phyloP scores from a whole-genome alignment of 1,139 yeast species.

The Zygosaccharomyces pseudobailii region DNA sequence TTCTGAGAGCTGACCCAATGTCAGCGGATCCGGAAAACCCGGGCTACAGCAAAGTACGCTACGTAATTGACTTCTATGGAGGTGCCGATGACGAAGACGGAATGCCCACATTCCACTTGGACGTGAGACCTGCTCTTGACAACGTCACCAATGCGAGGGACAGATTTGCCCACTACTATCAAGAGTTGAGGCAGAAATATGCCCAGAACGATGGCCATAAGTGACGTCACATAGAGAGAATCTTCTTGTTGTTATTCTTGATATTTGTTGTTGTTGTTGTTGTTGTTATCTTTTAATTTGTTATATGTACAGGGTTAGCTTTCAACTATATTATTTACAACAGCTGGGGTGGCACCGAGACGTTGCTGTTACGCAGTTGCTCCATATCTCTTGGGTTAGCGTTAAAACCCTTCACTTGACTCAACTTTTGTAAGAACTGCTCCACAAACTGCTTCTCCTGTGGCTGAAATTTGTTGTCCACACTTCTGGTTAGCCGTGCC shows the following conservation, averaged over 20 bases:
- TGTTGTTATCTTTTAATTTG: neutral
- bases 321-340: neutral
- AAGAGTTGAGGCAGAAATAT: slow-evolving; percentile 35
- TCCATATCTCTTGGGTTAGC: slow-evolving; percentile 15
- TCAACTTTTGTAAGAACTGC: slow-evolving; percentile 14
- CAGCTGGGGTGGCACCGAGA: slow-evolving; percentile 5
- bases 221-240: neutral
- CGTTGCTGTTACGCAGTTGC: slow-evolving; percentile 10
- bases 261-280: neutral
- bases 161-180: slow-evolving; percentile 52
- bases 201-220: slow-evolving; percentile 2
- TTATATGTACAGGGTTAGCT: slow-evolving; percentile 6
- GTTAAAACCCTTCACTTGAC: slow-evolving; percentile 11
- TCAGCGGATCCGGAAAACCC: slow-evolving; percentile 34
- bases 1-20: slow-evolving; percentile 50
- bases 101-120: slow-evolving; percentile 84
- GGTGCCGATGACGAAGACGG: slow-evolving; percentile 88
- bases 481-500: slow-evolving; percentile 13
- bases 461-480: slow-evolving; percentile 11
- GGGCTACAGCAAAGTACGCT: slow-evolving; percentile 64
- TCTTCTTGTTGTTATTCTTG: neutral
- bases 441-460: slow-evolving; percentile 12
- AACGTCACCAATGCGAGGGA: slow-evolving; percentile 57
- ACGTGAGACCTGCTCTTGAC: slow-evolving; percentile 94
- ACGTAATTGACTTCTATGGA: slow-evolving; percentile 94